phyloP scores from a whole-genome alignment of 495 filamentous ascomycete species.

The Cudoniella acicularis region DNA sequence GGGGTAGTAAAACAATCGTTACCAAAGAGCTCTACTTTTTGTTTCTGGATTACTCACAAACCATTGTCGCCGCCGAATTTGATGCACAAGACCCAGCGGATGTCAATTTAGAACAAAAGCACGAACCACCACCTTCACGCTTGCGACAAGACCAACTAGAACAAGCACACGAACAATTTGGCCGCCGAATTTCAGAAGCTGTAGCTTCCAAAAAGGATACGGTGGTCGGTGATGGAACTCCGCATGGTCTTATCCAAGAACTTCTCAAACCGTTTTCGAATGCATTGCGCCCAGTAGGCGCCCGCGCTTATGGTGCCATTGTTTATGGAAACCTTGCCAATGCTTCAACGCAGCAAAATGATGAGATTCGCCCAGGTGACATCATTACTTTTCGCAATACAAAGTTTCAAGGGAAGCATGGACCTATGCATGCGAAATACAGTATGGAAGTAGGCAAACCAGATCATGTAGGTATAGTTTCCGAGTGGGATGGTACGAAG shows the following conservation, averaged over 20 bases:
- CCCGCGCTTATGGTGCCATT: conserved; percentile 82
- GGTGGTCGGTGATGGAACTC: conserved; percentile 78
- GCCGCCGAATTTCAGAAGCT: conserved; percentile 65
- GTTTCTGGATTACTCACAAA: conserved; percentile 95
- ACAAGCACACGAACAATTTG: conserved; percentile 71
- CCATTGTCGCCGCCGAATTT: conserved; percentile 76
- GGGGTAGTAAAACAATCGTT: conserved; percentile 63
- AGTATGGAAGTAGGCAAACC: conserved; percentile 82
- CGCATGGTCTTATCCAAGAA: conserved; percentile 71
- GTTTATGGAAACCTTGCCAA: conserved; percentile 95
- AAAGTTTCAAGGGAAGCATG: conserved; percentile 92
- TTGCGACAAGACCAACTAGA: conserved; percentile 95
- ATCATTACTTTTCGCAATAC: conserved; percentile 92
- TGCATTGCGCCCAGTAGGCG: conserved; percentile 77
- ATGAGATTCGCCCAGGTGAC: conserved; percentile 93
- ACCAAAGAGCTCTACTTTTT: conserved; percentile 80
- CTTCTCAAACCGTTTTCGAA: conserved; percentile 69
- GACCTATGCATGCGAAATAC: conserved; percentile 93
- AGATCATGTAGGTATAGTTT: conserved; percentile 93
- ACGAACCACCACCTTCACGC: conserved; percentile 76
- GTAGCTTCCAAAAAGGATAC: conserved; percentile 68
- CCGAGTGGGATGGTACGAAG: conserved; percentile 98
- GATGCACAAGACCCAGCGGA: conserved; percentile 70
- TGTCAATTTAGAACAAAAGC: conserved; percentile 75
- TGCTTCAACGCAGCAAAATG: conserved; percentile 80